Base-by-base conservation (phyloP, 1,284 basidiomycete species). In the Cutaneotrichosporon spelunceum region DNA sequence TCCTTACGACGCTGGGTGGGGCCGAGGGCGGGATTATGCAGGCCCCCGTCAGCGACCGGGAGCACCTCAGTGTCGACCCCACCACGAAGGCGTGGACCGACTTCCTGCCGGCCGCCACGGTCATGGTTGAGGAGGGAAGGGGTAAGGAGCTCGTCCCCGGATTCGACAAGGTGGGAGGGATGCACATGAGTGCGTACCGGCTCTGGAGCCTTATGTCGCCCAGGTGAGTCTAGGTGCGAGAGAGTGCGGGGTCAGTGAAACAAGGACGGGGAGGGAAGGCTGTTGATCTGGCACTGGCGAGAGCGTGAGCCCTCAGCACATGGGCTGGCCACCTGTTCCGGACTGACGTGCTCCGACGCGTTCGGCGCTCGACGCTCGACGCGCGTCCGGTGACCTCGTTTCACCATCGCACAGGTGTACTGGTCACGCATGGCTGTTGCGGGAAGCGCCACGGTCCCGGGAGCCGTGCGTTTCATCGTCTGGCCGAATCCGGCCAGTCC, bases 1-100 rank as follows among this genome's bases (percentile, higher is more conserved):
- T 77, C 68, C 70, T 79, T 33, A 67, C 70, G 27, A 65, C 66
- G 16, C 13, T 5, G 5, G 48, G 67, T n/a, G 30, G 42, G 9
- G 71, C 76, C 42, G 61, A 72, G 13, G 76, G 73, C 2, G 79
- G 75, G 4, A 79, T 80, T 64, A 73, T 80, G 64, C 79, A 80
- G 64, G 79, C 77, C 1, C 75, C 78, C 14, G 77, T 73, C 8
- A 76, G 74, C 1, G 78, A 79, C 61, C 66, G 77, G 16, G 75
- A 79, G 62, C 72, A 66, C 59, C 66, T 76, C 26, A 45, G 44
- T 24, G 13, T 64, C 13, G 52, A 45, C 44, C 55, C 63, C 26
- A n/a, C 56, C 11, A 44, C 57, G 6, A 59, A 62, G 30, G 58
- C 55, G 6, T 71, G 69, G 62, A 50, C 53, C 5, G 62, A 61